These are phyloP conservation scores for Mycena chlorophos DNA, from an alignment of 768 basidiomycete species.

Conservation along the genomic window DNA sequence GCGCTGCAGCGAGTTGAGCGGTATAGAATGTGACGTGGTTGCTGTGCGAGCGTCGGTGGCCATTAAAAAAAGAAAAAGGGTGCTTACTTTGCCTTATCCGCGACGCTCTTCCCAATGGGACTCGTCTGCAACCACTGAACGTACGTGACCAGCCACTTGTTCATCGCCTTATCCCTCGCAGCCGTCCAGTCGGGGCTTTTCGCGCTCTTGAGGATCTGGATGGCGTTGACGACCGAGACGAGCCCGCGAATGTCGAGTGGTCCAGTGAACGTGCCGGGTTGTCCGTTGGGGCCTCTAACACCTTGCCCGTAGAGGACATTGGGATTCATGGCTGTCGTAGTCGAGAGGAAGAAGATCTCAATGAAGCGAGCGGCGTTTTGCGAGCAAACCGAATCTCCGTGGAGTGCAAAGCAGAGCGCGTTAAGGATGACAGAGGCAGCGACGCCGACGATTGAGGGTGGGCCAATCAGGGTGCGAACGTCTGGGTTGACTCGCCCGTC, in stretches of 20 bases:
- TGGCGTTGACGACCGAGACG: slow-evolving; percentile 49
- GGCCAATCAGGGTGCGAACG: slow-evolving; percentile 44
- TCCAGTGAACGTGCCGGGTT: slow-evolving; percentile 52
- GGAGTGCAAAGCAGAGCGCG: slow-evolving; percentile 42
- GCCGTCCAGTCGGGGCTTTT: slow-evolving; percentile 44
- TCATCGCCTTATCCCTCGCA: slow-evolving; percentile 40
- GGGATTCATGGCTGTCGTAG: slow-evolving; percentile 49
- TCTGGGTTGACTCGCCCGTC: slow-evolving; percentile 62
- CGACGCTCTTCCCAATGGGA: slow-evolving; percentile 41
- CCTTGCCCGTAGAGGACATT: slow-evolving; percentile 58
- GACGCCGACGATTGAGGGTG: slow-evolving; percentile 40
- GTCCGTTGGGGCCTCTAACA: slow-evolving; percentile 45
- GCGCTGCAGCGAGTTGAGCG: slow-evolving; percentile 44
- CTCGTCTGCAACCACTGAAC: slow-evolving; percentile 46
- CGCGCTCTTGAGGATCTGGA: slow-evolving; percentile 40
- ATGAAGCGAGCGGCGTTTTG: slow-evolving; percentile 39
- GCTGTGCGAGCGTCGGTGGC: slow-evolving; percentile 29
- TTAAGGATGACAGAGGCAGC: slow-evolving; percentile 48
- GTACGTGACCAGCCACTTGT: slow-evolving; percentile 45
- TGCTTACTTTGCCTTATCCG: slow-evolving; percentile 52
- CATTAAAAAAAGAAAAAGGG: slow-evolving; percentile 17
- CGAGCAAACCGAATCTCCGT: slow-evolving; percentile 33
- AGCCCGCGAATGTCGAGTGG: slow-evolving; percentile 53
- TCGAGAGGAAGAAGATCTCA: slow-evolving; percentile 47
- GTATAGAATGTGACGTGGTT: slow-evolving; percentile 56